phyloP scores from a whole-genome alignment of 495 filamentous ascomycete genomes.

The Penicillium robsamsonii region DNA sequence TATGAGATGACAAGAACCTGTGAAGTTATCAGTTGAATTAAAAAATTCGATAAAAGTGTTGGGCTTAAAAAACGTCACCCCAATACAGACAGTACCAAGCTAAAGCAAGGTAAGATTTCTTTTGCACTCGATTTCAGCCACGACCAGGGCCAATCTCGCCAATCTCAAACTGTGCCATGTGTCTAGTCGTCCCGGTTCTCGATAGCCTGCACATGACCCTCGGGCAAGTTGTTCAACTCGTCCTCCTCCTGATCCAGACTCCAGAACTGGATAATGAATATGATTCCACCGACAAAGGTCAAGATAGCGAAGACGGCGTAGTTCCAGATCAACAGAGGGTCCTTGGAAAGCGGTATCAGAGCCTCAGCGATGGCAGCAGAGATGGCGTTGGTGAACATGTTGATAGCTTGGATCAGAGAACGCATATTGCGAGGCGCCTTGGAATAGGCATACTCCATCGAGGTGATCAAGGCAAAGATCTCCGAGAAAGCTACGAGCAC shows the following conservation, averaged over 20 bases:
- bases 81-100: neutral
- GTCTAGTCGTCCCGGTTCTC: neutral
- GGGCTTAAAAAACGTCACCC: neutral
- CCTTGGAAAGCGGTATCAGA: neutral
- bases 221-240: constrained; percentile 52
- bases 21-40: neutral
- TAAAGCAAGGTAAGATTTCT: neutral
- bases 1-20: neutral
- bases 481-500: constrained; percentile 64
- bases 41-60: neutral
- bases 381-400: neutral
- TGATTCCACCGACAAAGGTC: neutral
- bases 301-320: neutral
- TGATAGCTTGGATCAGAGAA: constrained; percentile 62
- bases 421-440: constrained; percentile 82
- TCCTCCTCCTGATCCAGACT: constrained; percentile 63
- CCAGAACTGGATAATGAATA: constrained; percentile 50
- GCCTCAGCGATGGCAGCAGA: neutral
- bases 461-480: constrained; percentile 67
- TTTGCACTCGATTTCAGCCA: neutral
- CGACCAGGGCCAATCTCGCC: neutral
- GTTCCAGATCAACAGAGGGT: neutral
- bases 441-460: constrained; percentile 71
- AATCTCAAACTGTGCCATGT: neutral
- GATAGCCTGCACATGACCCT: constrained; percentile 19